Base-by-base conservation (phyloP, 495 filamentous ascomycete species). In the Penicillium malachiteum region DNA sequence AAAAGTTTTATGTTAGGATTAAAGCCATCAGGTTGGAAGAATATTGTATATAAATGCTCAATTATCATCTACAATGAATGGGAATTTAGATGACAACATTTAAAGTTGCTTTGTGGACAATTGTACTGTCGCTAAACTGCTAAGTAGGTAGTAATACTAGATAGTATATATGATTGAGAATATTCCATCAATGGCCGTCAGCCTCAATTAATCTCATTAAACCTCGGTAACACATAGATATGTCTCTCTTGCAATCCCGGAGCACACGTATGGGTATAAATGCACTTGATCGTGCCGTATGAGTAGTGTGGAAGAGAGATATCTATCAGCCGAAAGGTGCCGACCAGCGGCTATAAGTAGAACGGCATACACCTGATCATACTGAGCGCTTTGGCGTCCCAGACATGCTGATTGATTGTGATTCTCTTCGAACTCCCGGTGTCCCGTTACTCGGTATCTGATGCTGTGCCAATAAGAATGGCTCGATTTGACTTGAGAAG, bases 401-500 rank as follows among this genome's bases (percentile, higher is more conserved):
- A 18, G 59, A 40, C 21, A 61, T 60, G 34, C 30, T 50, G 5
- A 60, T 47, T 7, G 59, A 42, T 38, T 65, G 61, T 21, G 71
- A 64, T 34, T 70, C 69, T 33, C 62, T 65, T 35, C 64, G 54
- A 18, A 67, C 50, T 0, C 33, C 49, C 26, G 62, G 45, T 11
- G 64, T 34, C 18, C 61, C 60, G 11, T 64, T 61, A 11, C 50
- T 39, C 2, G 71, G 55, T 38, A 71, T 38, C 38, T 67, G 66
- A 33, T 75, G 72, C 39, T 73, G 67, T 1, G 71, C 64, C 9
- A 70, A 52, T 7, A 76, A 51, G 50, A 73, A 73, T 9, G 73
- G 70, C 32, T 76, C 73, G n/a, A 68, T 66, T 34, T 73, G 71
- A 54, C 57, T 63, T 10, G 69, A 64, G 42, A 73, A 76, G 0